Base-by-base conservation (phyloP, 2,329 filamentous ascomycete species). In the Ophiosphaerella herpotricha region DNA sequence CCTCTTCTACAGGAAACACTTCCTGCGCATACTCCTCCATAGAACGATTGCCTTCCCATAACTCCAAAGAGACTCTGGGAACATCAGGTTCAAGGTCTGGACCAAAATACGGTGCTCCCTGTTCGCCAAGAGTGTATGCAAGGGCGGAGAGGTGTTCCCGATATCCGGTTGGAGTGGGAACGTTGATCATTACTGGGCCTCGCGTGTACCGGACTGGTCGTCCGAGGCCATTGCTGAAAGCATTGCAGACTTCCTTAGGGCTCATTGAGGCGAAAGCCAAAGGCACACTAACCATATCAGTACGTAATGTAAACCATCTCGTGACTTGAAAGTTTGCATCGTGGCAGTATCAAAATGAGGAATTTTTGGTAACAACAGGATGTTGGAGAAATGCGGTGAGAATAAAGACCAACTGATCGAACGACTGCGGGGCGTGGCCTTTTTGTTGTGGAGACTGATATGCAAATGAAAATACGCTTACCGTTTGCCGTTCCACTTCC, bases 21-120 rank as follows among this genome's bases (percentile, higher is more conserved):
- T 97, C 94, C 41, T 89, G 82, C 1, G 93, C 93, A 71, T 97
- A 99, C 74, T 97, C 94, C 70, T 97, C 91, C 61, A 97, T 82
- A 26, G 90, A 89, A 46, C 94, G 82, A 60, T 91, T 91, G 4
- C 91, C 94, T 69, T 96, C 90, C 94, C 94, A 97, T 21, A 99
- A 77, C 61, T 88, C 82, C 54, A 93, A 78, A 1, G 92, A 90
- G 60, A 91, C 85, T 7, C 82, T 81, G 0, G 91, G 91, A 58
- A 89, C 89, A 57, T 68, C 67, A 33, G 76, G 74, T 52, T 86
- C 82, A 26, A 85, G 79, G 29, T 82, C 81, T 0, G 84, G 83
- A 52, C 78, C 78, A 54, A 86, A 87, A 70, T 86, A 87, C 1
- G 84, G 83, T 3, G 84, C 84, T 43, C 80, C 77, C 61, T 78